Base-by-base conservation (phyloP, 257 asterid species). In the Orobanche coerulescens region DNA sequence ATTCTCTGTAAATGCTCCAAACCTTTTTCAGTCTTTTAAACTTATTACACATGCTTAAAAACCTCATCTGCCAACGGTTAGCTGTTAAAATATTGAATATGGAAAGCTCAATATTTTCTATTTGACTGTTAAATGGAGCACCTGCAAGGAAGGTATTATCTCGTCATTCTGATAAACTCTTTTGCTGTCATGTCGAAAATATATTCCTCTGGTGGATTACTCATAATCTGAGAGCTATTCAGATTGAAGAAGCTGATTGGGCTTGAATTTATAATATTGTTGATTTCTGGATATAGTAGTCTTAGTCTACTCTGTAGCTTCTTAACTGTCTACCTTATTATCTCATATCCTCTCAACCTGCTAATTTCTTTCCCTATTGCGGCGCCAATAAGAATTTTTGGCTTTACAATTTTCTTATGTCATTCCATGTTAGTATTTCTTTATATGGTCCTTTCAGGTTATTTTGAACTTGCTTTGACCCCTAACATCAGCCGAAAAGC, bases 341-440 rank as follows among this genome's bases (percentile, higher is more conserved):
- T 34, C 52, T 12, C 40, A 39, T 14, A 56, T 15, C 18, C 52
- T 9, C 1, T 67, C 47, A 25, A 16, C 40, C 53, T 39, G 34
- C n/a, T 55, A 47, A 20, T 47, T 37, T 18, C 25, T 20, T 47
- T 18, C 28, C 15, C 18, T 19, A 47, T 47, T 4, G 54, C 13
- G 30, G 58, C 42, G 50, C 60, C 67, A 49, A 40, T 61, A 47
- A 36, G 44, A 12, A 53, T 47, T 23, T 67, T 60, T 46, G 28
- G 28, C 63, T 47, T 9, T 24, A 37, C 36, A 34, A 37, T 48
- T 72, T 65, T 24, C 67, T 65, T 44, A 16, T 53, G 62, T 56
- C 39, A 19, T 61, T 46, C 50, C 23, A 25, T 16, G 47, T 59
- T 18, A 51, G 34, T 39, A 16, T 54, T 62, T 62, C 57, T 31